Base-by-base conservation (phyloP, 1,139 yeast species). In the Candida labiduridarum region DNA sequence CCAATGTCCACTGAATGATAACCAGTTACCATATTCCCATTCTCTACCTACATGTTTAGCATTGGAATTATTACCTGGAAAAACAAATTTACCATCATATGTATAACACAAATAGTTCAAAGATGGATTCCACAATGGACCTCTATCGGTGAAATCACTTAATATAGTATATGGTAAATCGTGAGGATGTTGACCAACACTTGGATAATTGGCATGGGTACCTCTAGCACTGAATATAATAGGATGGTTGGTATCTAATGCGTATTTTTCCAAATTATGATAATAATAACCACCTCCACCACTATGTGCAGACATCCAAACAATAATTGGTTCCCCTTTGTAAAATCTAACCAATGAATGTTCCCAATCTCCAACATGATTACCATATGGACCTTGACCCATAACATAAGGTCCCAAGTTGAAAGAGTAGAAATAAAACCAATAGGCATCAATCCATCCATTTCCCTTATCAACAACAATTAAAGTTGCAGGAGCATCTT, bases 241-340 rank as follows among this genome's bases (percentile, higher is more conserved):
- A 0, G 98, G 97, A 55, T 76, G 80, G 48, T 59, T 71, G 3
- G 69, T 63, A 46, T 75, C 74, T 11, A 68, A 55, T 48, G 81
- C 83, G 51, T 80, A 79, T 62, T 87, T 88, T 62, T 91, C 97
- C 54, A 91, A 70, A 29, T 90, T 87, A 25, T 80, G 76, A 64
- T 84, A 92, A 57, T 79, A 78, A 65, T 87, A 94, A 0, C 96
- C 97, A 19, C 92, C 87, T 3, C 99, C 99, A 10, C 98, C 97
- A 1, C 97, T 96, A 68, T 94, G 99, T 0, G 98, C 98, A 30
- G 96, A 87, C 96, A 94, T 89, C 98, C 98, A 94, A n/a, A 92
- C 84, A 51, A 87, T 80, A n/a, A 85, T 77, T 0, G 99, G 98
- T 53, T 77, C 71, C 0, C 97, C 96, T 4, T 87, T 79, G 59